Evolutionary conservation across 139 green algal genomes (phyloP), one percentile per base, ranked within the genome.

Genomic region (Chlamydomonas sphaeroides): DNA sequence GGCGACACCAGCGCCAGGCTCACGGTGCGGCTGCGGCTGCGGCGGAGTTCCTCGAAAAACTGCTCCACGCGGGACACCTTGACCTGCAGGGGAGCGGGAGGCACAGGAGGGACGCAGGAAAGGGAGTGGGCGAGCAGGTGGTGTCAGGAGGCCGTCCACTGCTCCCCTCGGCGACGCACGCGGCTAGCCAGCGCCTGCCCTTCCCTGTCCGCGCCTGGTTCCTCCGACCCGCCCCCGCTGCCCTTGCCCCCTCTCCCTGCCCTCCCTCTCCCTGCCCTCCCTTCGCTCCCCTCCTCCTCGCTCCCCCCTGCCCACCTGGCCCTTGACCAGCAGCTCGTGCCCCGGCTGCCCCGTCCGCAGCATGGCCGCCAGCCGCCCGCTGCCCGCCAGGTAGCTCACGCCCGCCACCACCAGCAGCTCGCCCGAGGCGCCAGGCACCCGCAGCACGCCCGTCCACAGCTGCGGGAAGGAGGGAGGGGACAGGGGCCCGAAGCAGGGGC

Each of bases 31-130:
- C 66, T 89, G 68, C 89, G 85, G 66, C 80, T 90, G 63, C 73
- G 73, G n/a, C 88, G 75, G 25, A 94, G 80, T 80, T 94, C 86
- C 71, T 92, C 88, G 5, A 91, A 59, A 57, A 94, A 94, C 33
- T 83, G 41, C 61, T 91, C 85, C 65, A 94, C 86, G 65, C 93
- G 92, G 33, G 85, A 78, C 45, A 88, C 28, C 32, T 84, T 73
- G 65, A 92, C 68, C 84, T 87, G 74, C 14, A 18, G 42, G 10
- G 5, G 1, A 14, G 33, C 36, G 39, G 68, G 39, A 75, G 42
- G 68, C 20, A 26, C 5, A 32, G 33, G 49, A 11, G 42, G 68
- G n/a, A 67, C 3, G n/a, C n/a, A 67, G n/a, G 5, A 5, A 35
- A 8, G 23, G 23, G 15, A 63, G 23, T 25, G 32, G 39, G 61